A percentile compares a stretch with the other conserved stretches of the same genome.
phyloP scores from a whole-genome alignment of 306 rosid species.

The Vachellia pachyceras region DNA sequence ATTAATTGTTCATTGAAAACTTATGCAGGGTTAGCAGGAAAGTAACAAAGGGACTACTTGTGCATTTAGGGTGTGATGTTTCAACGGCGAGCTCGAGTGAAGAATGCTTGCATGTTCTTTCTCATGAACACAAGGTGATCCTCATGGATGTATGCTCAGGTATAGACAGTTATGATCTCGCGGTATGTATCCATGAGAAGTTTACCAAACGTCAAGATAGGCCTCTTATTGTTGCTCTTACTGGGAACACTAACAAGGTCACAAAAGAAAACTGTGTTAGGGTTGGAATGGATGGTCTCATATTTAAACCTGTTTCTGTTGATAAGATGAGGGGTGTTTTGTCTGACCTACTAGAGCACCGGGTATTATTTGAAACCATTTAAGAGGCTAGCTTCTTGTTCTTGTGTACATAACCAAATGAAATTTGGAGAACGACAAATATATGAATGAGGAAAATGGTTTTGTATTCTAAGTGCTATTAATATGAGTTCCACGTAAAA shows the following conservation, averaged over 20 bases:
- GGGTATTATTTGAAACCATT: slow-evolving; percentile 69
- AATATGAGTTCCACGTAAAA: slow-evolving; percentile 12
- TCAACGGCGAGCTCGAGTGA: slow-evolving; percentile 67
- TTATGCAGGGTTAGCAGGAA: slow-evolving; percentile 82
- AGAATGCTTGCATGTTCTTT: slow-evolving; percentile 68
- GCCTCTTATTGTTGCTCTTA: slow-evolving; percentile 79
- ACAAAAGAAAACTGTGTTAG: slow-evolving; percentile 83
- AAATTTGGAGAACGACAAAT: slow-evolving; percentile 36
- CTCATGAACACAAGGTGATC: slow-evolving; percentile 73
- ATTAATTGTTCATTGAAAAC: slow-evolving; percentile 29
- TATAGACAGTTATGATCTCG: slow-evolving; percentile 72
- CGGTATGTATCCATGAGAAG: slow-evolving; percentile 62
- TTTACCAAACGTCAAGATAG: slow-evolving; percentile 68
- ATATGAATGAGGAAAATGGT: slow-evolving; percentile 32
- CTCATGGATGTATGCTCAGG: slow-evolving; percentile 82
- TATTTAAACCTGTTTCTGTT: slow-evolving; percentile 84
- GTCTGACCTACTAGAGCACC: slow-evolving; percentile 73
- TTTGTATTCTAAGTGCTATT: slow-evolving; percentile 13
- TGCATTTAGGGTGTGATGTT: slow-evolving; percentile 86
- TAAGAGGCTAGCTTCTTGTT: slow-evolving; percentile 30
- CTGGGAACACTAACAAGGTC: slow-evolving; percentile 72
- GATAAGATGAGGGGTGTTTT: slow-evolving; percentile 87
- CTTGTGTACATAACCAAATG: slow-evolving; percentile 45
- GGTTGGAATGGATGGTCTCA: slow-evolving; percentile 82
- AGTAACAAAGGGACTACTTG: slow-evolving; percentile 85